Base-by-base conservation (phyloP, 768 basidiomycete species). In the Lepiota subincarnata region DNA sequence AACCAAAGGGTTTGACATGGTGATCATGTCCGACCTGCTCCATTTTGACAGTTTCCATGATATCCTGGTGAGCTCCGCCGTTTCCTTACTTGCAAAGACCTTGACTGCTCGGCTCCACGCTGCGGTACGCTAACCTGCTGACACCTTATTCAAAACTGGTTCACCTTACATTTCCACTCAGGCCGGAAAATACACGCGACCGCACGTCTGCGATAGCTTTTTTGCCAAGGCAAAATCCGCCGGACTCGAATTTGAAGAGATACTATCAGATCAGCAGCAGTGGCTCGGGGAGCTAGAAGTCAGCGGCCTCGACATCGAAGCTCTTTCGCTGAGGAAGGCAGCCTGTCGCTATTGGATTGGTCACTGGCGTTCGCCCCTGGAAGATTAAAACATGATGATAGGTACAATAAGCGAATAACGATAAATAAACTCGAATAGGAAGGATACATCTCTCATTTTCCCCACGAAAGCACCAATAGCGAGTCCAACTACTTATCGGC, bases 1-100 rank as follows among this genome's bases (percentile, higher is more conserved):
- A 20, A 22, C 44, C 35, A 40, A 49, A 4, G 75, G 72, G 48
- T 88, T 76, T 63, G 84, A 87, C 58, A 59, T 78, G 14, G 70
- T 89, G 46, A 77, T 90, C 53, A 73, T 87, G 43, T 88, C 85
- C 2, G 87, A 90, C 68, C 72, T 91, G 10, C 73, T 90, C 20
- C 84, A 88, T 66, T 87, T 89, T 62, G 72, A 81, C 61, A 59
- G 61, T 49, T 84, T 81, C 39, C 87, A 88, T 63, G 74, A 71
- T 52, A 74, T 66, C 18, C 74, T 88, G 35, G 62, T 89, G 20
- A 56, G 65, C 3, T 84, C 86, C 6, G 63, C 84, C 16, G 60
- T 60, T 0, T 60, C 69, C 22, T 74, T 89, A 11, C 76, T 89
- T 8, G 65, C 70, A 11, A 74, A 64, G 39, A 63, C 68, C 1